These are phyloP conservation scores for Backusella liffmaniae DNA, from an alignment of 192 early-diverging fungal genomes.

Conservation along the genomic window DNA sequence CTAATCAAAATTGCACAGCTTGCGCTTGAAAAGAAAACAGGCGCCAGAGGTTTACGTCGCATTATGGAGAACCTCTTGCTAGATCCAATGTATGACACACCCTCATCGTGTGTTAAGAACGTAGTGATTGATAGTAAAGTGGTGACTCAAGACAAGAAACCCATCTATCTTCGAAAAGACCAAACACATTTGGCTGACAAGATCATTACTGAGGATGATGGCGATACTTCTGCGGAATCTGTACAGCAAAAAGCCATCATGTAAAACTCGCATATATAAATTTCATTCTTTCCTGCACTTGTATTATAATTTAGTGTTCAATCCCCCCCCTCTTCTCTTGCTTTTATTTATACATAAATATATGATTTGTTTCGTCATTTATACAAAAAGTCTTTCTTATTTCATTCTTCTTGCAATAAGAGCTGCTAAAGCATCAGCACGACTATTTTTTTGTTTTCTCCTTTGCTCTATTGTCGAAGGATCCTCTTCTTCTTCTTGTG, in stretches of 20 bases:
- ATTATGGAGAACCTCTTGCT: conserved; percentile 77
- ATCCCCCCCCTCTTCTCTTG: neutral
- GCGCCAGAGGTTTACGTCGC: conserved; percentile 78
- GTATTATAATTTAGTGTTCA: neutral
- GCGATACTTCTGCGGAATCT: neutral
- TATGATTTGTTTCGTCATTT: neutral
- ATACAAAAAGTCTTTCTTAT: neutral
- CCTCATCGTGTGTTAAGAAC: conserved; percentile 68
- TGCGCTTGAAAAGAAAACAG: conserved; percentile 80
- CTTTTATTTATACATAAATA: neutral
- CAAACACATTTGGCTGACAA: conserved; percentile 24
- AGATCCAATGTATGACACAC: conserved; percentile 79
- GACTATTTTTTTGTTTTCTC: neutral
- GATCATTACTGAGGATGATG: conserved; percentile 21
- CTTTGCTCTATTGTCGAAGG: neutral
- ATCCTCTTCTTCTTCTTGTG: neutral
- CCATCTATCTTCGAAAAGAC: conserved; percentile 55
- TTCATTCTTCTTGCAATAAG: neutral
- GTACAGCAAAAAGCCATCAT: conserved; percentile 7
- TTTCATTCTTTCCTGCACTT: neutral
- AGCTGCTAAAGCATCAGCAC: neutral
- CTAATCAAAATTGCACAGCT: conserved; percentile 69
- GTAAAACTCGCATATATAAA: neutral
- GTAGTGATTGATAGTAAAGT: conserved; percentile 71
- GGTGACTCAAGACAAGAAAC: conserved; percentile 55